Base-by-base conservation (phyloP, 108 stramenopile species). In the Pinguiococcus pyrenoidosus region DNA sequence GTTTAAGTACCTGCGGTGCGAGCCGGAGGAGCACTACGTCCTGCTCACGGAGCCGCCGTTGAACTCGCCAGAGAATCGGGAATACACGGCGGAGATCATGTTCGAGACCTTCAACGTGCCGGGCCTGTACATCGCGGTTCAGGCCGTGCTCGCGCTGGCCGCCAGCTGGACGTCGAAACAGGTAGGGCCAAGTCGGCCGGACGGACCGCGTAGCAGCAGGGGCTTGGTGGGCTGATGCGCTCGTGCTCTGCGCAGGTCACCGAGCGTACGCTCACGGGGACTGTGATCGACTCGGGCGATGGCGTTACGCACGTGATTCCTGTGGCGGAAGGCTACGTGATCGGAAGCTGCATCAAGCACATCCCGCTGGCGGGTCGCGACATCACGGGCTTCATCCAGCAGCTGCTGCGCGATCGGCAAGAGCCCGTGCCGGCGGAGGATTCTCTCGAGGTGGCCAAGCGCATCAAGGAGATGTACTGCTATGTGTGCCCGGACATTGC, bases 31-130 rank as follows among this genome's bases (percentile, higher is more conserved):
- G 27, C 79, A 80, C 64, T 62, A 70, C 47, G 56, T 80, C 9
- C 36, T 80, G 38, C 73, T 78, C 32, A 80, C 79, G 28, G 79
- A 80, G 57, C 75, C 79, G 16, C 76, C 76, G 10, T 64, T 80
- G 4, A 80, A 78, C 51, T 72, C 79, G 1, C 79, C 79, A 4
- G 79, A 80, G 54, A 78, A 80, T 51, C 51, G 76, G 42, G 76
- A 80, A 54, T 69, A 71, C 61, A 74, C 79, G 1, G 79, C 79
- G 32, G 79, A 80, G 68, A 75, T 80, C 38, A 80, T 80, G 76
- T 80, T 80, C 49, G 79, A 80, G 53, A 80, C 79, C 13, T 80
- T 77, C 42, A 77, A 77, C 32, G 79, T 80, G 16, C 79, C 79
- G 5, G 77, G 74, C 14, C 36, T 80, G 32, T 76, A 80, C 67